Base-by-base conservation (phyloP, 129 eudicot genomes). In the Gnaphalium uliginosum region DNA sequence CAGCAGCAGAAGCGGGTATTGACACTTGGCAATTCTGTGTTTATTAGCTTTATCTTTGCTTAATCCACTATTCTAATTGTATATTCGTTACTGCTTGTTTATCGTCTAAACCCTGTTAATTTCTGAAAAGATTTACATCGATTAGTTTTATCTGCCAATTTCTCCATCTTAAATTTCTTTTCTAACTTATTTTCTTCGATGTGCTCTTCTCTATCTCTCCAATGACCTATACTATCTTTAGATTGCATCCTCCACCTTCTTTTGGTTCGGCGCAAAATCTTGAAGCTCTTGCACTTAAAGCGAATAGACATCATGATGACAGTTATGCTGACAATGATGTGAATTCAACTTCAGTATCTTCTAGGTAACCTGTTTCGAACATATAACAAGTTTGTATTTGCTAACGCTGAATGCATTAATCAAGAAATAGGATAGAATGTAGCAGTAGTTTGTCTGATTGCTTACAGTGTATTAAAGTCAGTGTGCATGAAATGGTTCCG, bases 251-350 rank as follows among this genome's bases (percentile, higher is more conserved):
- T 1, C 96, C 96, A 13, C 96, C 96, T 14, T 81, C 97, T 53
- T 88, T 91, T 84, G 93, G 97, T 57, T 88, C 97, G 69, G 81
- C 85, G 57, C 89, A 75, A 69, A 86, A 86, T 83, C 94, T 86
- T 67, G 89, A 83, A 58, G 86, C 51, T 65, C 89, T 84, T 84
- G 91, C 75, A 61, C 72, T 77, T 80, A 81, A 81, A 75, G 78
- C 83, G 64, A 81, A 29, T 68, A 37, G 75, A 80, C 59, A 74
- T 68, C 71, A 80, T 61, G 79, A 80, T 61, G 79, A 68, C 66
- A 75, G 37, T 76, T 79, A 84, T 72, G 79, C 61, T 13, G 86
- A 83, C 51, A 85, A 77, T 82, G 78, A 68, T 75, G 21, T 63
- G 25, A 67, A 79, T 81, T 51, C 87, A 63, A 43, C 74, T 73